A percentile compares a stretch with the other conserved stretches of the same genome.
These are phyloP conservation scores for Artemisia annua DNA, from an alignment of 129 eudicot species.

Conservation along the genomic window DNA sequence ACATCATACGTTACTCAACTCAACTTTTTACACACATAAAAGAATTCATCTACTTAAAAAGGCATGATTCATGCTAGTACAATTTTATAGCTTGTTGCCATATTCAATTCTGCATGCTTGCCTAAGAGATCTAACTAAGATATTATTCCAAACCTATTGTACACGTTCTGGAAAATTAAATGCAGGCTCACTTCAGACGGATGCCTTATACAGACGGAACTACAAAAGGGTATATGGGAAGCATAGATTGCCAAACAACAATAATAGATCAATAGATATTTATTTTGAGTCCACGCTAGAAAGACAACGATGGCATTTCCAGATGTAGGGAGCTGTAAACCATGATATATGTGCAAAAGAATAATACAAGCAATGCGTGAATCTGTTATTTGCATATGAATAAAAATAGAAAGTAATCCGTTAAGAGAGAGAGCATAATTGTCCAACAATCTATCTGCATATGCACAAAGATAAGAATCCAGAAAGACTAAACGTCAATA, in stretches of 20 bases:
- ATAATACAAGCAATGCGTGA: slow-evolving; percentile 6
- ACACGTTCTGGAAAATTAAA: background rate
- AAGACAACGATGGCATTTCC: background rate
- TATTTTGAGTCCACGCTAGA: background rate
- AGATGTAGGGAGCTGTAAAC: background rate
- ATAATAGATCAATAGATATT: slow-evolving; percentile 2
- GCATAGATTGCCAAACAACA: slow-evolving; percentile 1
- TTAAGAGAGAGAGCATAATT: too few relatives aligned
- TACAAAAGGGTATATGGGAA: slow-evolving; percentile 14
- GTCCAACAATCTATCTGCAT: too few relatives aligned
- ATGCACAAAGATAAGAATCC: background rate
- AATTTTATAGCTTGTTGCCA: background rate
- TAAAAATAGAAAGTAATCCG: background rate
- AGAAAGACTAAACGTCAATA: slow-evolving; percentile 10
- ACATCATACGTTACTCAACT: background rate
- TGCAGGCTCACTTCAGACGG: background rate
- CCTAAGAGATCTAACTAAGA: background rate
- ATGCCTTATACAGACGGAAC: background rate
- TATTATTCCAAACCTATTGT: slow-evolving; percentile 5
- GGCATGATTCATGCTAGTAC: background rate
- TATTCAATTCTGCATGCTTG: background rate
- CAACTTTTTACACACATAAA: background rate
- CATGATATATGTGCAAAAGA: slow-evolving; percentile 17
- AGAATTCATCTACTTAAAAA: slow-evolving; percentile 16
- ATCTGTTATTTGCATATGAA: background rate